phyloP scores from a whole-genome alignment of 2,329 filamentous ascomycete species.

The Cercospora sojina region DNA sequence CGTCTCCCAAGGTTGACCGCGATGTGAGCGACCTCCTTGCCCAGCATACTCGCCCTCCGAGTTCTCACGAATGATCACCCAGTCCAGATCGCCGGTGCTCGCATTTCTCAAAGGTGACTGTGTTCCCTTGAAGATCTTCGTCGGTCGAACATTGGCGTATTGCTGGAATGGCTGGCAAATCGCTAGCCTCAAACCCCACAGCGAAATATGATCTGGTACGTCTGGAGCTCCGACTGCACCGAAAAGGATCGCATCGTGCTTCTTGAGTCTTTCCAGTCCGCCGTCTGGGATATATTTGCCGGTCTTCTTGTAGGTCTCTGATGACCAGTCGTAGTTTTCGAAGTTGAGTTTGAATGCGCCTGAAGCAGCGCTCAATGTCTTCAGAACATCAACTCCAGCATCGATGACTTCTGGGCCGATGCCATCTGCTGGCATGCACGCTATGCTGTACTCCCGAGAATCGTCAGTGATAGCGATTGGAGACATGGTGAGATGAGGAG shows the following conservation, averaged over 20 bases:
- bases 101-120: slow-evolving; percentile 56
- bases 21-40: slow-evolving; percentile 62
- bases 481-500: slow-evolving; percentile 24
- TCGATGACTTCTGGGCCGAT: slow-evolving; percentile 68
- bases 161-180: slow-evolving; percentile 58
- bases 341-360: slow-evolving; percentile 62
- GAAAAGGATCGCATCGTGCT: slow-evolving; percentile 66
- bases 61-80: slow-evolving; percentile 67
- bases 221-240: slow-evolving; percentile 64
- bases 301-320: slow-evolving; percentile 63
- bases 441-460: slow-evolving; percentile 52
- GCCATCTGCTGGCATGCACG: slow-evolving; percentile 67
- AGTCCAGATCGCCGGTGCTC: slow-evolving; percentile 60
- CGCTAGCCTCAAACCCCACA: slow-evolving; percentile 57
- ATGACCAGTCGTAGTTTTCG: slow-evolving; percentile 65
- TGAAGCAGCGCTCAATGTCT: slow-evolving; percentile 50
- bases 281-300: slow-evolving; percentile 65
- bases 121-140: slow-evolving; percentile 61
- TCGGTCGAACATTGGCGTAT: slow-evolving; percentile 60
- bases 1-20: slow-evolving; percentile 58
- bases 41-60: slow-evolving; percentile 67
- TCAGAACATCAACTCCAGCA: slow-evolving; percentile 62
- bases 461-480: slow-evolving; percentile 25
- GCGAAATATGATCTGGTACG: slow-evolving; percentile 51
- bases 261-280: slow-evolving; percentile 56